Percentiles rank a stretch among this genome's conserved stretches.
These are phyloP conservation scores for Straminergon stramineum DNA, from an alignment of 225 moss, liverwort and hornwort genomes.

Conservation along the genomic window DNA sequence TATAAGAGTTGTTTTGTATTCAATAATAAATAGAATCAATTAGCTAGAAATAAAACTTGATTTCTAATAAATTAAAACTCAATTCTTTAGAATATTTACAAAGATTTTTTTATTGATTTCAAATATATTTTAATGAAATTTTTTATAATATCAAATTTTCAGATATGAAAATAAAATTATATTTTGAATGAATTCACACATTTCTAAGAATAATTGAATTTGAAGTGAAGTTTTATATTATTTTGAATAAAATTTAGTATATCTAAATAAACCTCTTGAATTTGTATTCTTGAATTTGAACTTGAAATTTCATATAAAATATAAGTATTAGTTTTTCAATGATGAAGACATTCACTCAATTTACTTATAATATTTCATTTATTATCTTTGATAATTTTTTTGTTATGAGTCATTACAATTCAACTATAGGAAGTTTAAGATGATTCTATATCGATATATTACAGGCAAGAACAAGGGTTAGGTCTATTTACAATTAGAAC, in stretches of 20 bases:
- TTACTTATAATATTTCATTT: not conserved
- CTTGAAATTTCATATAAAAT: not conserved
- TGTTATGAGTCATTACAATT: not conserved
- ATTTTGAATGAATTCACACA: not conserved
- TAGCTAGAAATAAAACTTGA: accelerated
- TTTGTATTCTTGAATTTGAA: not conserved
- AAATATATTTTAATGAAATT: too few relatives aligned
- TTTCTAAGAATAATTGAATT: too few relatives aligned
- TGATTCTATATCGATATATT: not conserved
- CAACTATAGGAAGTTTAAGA: not conserved
- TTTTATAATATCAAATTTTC: not conserved
- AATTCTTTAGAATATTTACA: not conserved
- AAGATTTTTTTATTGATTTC: not conserved
- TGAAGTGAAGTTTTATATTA: not conserved
- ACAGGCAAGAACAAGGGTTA: not conserved
- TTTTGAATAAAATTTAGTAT: not conserved
- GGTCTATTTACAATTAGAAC: not conserved
- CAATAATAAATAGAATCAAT: not conserved
- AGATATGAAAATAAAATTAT: not conserved
- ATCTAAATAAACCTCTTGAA: not conserved
- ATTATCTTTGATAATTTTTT: too few relatives aligned
- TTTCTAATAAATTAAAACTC: not conserved
- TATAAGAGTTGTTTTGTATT: too few relatives aligned
- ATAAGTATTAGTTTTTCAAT: not conserved
- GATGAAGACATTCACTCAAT: accelerated